A percentile compares a stretch with the other conserved stretches of the same genome.
phyloP scores from a whole-genome alignment of 1,139 yeast species.

The Blastobotrys arbuscula region DNA sequence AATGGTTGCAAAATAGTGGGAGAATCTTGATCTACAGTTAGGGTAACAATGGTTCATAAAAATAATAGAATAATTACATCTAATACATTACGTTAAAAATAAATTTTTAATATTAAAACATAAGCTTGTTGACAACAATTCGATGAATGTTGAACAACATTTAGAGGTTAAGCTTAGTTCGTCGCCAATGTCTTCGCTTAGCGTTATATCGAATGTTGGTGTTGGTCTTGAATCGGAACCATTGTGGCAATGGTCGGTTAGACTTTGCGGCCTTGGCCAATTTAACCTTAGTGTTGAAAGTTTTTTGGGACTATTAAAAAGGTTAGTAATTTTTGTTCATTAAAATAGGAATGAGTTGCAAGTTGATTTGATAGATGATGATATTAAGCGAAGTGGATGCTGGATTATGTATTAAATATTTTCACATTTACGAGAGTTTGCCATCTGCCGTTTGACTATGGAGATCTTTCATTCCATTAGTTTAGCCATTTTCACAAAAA shows the following conservation, averaged over 20 bases:
- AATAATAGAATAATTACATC: neutral
- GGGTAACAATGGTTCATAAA: neutral
- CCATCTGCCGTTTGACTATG: too few relatives aligned
- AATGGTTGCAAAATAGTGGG: neutral
- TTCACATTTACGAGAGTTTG: neutral
- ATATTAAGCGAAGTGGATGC: too few relatives aligned
- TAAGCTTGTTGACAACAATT: neutral
- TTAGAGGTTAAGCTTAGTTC: slow-evolving; percentile 98
- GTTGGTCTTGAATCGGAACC: slow-evolving; percentile 98
- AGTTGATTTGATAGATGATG: too few relatives aligned
- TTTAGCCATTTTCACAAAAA: too few relatives aligned
- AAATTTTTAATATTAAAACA: neutral
- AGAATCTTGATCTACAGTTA: neutral
- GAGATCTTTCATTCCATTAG: too few relatives aligned
- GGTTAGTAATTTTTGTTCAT: neutral
- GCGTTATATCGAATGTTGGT: slow-evolving; percentile 98
- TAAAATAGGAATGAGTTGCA: too few relatives aligned
- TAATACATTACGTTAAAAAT: slow-evolving; percentile 11
- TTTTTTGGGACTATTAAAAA: slow-evolving; percentile 67
- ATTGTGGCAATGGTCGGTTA: slow-evolving; percentile 99
- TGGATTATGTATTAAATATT: too few relatives aligned
- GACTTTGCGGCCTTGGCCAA: slow-evolving; percentile 99
- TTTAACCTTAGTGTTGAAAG: slow-evolving; percentile 98
- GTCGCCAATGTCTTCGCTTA: slow-evolving; percentile 99
- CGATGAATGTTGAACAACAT: slow-evolving; percentile 2